phyloP scores from a whole-genome alignment of 1,139 yeast genomes.

The Kurtzmaniella natalensis region DNA sequence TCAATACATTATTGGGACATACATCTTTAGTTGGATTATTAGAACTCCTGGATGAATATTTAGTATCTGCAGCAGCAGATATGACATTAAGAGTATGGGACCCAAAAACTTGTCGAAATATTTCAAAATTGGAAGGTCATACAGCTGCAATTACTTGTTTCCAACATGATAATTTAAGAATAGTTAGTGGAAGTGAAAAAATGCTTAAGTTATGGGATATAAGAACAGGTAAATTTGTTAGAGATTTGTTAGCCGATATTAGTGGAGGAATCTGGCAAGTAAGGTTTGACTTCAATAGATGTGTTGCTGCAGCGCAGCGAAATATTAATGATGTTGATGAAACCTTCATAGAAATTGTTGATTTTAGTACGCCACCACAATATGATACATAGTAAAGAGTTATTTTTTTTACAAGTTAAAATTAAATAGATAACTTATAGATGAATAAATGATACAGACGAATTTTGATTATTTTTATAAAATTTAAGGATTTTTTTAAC shows the following conservation, averaged over 20 bases:
- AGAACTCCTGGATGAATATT: conserved; percentile 67
- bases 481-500: too few relatives aligned
- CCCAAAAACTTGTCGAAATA: conserved; percentile 68
- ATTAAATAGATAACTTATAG: too few relatives aligned
- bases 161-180: conserved; percentile 79
- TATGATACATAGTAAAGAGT: neutral
- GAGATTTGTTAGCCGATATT: conserved; percentile 71
- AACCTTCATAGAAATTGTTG: conserved; percentile 75
- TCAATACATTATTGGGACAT: conserved; percentile 75
- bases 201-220: conserved; percentile 83
- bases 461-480: too few relatives aligned
- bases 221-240: conserved; percentile 67
- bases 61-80: conserved; percentile 98
- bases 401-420: too few relatives aligned
- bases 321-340: conserved; percentile 40
- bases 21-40: conserved; percentile 85
- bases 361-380: conserved; percentile 54
- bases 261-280: conserved; percentile 95
- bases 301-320: conserved; percentile 91
- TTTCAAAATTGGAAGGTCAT: conserved; percentile 77
- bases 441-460: conserved; percentile 1
- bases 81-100: conserved; percentile 91
- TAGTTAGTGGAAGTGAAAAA: conserved; percentile 85
- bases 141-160: conserved; percentile 89
- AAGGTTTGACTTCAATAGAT: conserved; percentile 73